Conservation (phyloP, 1,284 basidiomycete genomes). For the Trichosporon asahii region DNA sequence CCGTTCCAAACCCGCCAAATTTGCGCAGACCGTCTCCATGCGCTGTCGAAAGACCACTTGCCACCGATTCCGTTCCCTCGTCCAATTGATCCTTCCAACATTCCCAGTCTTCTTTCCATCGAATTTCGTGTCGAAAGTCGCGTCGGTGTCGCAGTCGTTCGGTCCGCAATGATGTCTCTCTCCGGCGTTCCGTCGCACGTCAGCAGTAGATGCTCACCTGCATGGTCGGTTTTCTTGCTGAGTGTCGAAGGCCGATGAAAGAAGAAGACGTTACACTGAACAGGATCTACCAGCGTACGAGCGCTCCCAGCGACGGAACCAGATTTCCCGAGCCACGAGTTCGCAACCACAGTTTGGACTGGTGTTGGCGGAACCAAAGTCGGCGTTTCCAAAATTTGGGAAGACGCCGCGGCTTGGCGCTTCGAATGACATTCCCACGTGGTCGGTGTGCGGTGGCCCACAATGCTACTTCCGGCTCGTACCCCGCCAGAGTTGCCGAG, state of each 20-base stretch:
- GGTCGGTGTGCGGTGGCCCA: background rate
- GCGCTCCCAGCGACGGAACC: background rate
- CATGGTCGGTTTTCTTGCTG: conserved; percentile 11
- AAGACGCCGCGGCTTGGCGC: background rate
- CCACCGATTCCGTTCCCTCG: background rate
- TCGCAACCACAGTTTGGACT: conserved; percentile 11
- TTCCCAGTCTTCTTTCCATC: background rate
- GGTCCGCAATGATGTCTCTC: background rate
- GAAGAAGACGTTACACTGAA: conserved; percentile 8
- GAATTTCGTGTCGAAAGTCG: background rate
- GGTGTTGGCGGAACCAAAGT: background rate
- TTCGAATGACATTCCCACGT: background rate
- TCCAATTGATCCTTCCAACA: background rate
- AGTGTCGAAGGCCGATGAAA: conserved; percentile 11
- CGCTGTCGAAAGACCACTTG: background rate
- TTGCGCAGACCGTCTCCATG: background rate
- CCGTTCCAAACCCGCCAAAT: background rate
- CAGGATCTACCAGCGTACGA: conserved; percentile 5
- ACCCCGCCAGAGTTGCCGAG: conserved; percentile 1
- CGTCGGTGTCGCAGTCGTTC: background rate
- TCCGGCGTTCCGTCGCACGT: background rate
- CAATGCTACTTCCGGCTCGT: background rate
- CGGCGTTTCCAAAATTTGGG: background rate
- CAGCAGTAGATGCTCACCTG: conserved; percentile 2
- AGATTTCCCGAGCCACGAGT: conserved; percentile 8